Evolutionary conservation across 805 yeast genomes (phyloP).

Genomic region (Monosporozyma solicola): DNA sequence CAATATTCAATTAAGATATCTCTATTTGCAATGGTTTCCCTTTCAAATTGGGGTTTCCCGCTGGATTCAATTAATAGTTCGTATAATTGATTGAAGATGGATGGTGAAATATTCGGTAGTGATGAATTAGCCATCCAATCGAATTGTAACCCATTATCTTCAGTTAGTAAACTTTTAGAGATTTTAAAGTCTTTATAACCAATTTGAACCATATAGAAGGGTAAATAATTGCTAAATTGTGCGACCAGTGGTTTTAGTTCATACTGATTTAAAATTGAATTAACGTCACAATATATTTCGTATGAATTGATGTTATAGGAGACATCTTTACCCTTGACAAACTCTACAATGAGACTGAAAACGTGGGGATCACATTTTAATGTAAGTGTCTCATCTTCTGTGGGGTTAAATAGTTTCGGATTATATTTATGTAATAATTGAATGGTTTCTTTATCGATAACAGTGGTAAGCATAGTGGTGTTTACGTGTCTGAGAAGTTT

Average conservation of each 20-base stretch:
- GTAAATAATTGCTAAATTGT: not conserved
- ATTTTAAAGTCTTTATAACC: not conserved
- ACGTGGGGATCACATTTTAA: not conserved
- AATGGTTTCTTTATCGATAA: not conserved
- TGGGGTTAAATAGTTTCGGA: not conserved
- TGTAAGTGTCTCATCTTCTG: not conserved
- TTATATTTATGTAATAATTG: not conserved
- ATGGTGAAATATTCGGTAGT: not conserved
- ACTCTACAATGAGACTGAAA: slow-evolving; percentile 35
- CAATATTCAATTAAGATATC: slow-evolving; percentile 51
- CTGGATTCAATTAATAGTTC: not conserved
- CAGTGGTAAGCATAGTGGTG: not conserved
- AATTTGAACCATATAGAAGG: not conserved
- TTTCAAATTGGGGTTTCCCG: not conserved
- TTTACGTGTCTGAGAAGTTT: too few species aligned
- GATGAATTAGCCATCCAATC: not conserved
- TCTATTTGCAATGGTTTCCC: not conserved
- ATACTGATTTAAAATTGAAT: not conserved
- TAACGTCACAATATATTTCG: not conserved
- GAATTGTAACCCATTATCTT: not conserved
- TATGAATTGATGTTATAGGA: not conserved
- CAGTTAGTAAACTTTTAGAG: not conserved
- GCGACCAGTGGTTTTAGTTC: not conserved
- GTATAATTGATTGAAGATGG: not conserved
- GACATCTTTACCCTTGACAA: not conserved